Evolutionary conservation across 2,329 filamentous ascomycete species (phyloP), one percentile per base, ranked within the genome.

Genomic region (Escovopsis sp.): DNA sequence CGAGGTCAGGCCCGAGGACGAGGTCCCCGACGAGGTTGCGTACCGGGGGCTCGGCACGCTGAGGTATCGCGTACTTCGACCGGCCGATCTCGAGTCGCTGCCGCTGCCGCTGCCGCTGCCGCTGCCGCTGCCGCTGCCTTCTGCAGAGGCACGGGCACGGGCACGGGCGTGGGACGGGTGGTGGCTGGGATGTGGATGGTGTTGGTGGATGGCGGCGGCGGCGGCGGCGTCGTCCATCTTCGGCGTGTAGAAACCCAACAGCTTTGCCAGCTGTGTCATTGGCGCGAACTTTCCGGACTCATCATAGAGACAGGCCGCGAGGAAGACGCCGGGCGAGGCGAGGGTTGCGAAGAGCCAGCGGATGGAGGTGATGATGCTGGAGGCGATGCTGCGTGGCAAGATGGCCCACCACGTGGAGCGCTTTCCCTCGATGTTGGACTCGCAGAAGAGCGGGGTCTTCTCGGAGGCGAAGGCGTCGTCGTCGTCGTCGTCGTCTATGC

Each of bases 301-400:
- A 50, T 92, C 78, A 60, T 82, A 88, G 48, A 96, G 79, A 52
- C 72, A 86, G 44, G 82, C 79, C 40, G 87, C 73, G 37, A 94
- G 59, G 57, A 88, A 94, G 34, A 86, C 71, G 14, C 79, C 82
- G 1, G 88, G 88, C 16, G 80, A 76, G 18, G 80, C 72, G 40
- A 96, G 61, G 12, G 83, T 82, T 34, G 80, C 79, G 37, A 94
- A 59, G 32, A 94, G 66, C 61, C 83, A 82, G 45, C 77, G 76
- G 46, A 93, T 66, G 5, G 83, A 81, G 46, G 79, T 76, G 41
- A 88, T 68, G 38, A 94, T 62, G 39, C 76, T 74, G 39, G 72
- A 70, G 29, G 76, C 76, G 40, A 94, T 68, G 47, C 76, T 74
- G 55, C 76, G 71, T 14, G 82, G 76, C 41, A 84, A 60, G 25